Conservation (phyloP, 2,329 filamentous ascomycete species). For the Chrysosporium queenslandicum region DNA sequence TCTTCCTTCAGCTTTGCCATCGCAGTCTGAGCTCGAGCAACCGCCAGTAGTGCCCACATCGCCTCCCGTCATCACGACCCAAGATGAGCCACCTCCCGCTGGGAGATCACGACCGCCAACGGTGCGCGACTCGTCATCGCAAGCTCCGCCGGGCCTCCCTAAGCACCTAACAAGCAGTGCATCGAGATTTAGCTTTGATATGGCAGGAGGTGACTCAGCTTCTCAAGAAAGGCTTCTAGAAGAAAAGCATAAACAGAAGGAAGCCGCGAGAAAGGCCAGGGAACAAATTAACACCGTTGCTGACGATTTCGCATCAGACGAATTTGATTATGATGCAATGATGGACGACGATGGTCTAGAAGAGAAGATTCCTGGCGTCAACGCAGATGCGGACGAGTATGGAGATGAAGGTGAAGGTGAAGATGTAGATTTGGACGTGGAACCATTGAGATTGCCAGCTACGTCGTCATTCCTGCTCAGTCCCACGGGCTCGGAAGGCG, state of each 20-base stretch:
- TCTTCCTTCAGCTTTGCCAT: conserved; percentile 2
- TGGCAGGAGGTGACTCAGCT: conserved; percentile 48
- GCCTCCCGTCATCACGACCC: not conserved
- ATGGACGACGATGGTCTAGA: conserved; percentile 37
- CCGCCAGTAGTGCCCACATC: not conserved
- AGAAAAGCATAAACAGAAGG: conserved; percentile 51
- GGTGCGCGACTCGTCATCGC: conserved; percentile 15
- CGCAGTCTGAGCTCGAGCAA: not conserved
- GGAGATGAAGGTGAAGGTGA: conserved; percentile 31
- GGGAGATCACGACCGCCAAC: conserved; percentile 7
- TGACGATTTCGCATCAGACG: conserved; percentile 34
- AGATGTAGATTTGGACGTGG: not conserved
- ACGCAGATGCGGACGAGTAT: conserved; percentile 37
- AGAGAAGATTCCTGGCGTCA: conserved; percentile 41
- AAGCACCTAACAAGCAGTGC: conserved; percentile 47
- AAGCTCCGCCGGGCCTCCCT: conserved; percentile 30
- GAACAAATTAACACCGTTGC: conserved; percentile 24
- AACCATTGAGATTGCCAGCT: not conserved
- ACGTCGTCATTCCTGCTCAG: conserved; percentile 2
- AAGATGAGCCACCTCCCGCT: not conserved
- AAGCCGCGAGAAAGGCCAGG: conserved; percentile 34
- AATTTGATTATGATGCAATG: conserved; percentile 37
- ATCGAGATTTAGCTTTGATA: conserved; percentile 57
- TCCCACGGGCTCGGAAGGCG: not conserved
- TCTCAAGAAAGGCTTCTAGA: conserved; percentile 53